These are phyloP conservation scores for Psilocybe tampanensis DNA, from an alignment of 768 basidiomycete genomes.

Conservation along the genomic window DNA sequence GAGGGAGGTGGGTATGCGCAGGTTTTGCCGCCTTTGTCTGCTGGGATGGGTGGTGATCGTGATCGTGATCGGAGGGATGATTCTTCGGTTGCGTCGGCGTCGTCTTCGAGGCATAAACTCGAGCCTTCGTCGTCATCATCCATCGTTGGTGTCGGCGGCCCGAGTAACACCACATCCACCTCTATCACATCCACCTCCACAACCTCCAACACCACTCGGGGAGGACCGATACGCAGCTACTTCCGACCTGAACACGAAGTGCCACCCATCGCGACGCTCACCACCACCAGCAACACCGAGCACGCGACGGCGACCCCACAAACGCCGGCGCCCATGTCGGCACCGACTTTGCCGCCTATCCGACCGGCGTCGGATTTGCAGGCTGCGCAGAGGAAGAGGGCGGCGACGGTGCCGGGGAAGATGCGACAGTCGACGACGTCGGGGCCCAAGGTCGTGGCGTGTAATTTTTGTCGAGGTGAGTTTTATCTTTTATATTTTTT, in stretches of 20 bases:
- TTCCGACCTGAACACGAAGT: conserved; percentile 61
- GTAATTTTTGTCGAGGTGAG: conserved; percentile 87
- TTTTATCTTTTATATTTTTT: conserved; percentile 7
- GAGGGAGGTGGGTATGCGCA: conserved; percentile 38
- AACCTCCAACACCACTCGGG: no score
- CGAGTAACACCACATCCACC: no score
- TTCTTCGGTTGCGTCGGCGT: conserved; percentile 29
- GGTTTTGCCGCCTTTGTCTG: conserved; percentile 41
- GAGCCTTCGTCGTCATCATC: conserved; percentile 9
- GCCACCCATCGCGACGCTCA: conserved; percentile 75
- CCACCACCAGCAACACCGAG: no score
- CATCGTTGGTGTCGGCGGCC: background rate
- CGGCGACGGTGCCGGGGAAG: conserved; percentile 69
- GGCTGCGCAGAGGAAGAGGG: conserved; percentile 68
- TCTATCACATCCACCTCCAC: no score
- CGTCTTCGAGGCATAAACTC: conserved; percentile 40
- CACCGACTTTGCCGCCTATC: conserved; percentile 63
- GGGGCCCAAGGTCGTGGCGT: conserved; percentile 86
- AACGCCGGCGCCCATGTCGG: conserved; percentile 60
- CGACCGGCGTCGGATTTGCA: conserved; percentile 69
- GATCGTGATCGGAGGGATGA: conserved; percentile 44
- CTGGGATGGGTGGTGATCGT: conserved; percentile 22
- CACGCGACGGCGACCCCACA: no score
- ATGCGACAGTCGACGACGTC: conserved; percentile 63
- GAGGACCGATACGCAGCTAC: conserved; percentile 32